phyloP scores from a whole-genome alignment of 306 rosid species.

The Vigna trinervia region DNA sequence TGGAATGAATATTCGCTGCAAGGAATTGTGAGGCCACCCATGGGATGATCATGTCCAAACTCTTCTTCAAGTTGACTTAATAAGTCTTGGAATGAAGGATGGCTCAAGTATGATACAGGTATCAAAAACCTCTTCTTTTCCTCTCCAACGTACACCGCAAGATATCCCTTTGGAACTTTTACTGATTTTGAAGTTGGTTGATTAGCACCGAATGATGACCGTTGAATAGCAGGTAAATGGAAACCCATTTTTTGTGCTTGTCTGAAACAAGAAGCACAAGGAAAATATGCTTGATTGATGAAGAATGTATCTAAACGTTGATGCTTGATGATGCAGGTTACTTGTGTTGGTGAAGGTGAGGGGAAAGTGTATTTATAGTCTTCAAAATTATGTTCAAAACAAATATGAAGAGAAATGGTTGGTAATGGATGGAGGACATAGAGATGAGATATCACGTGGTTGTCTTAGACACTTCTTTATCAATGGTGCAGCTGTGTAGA shows the following conservation, averaged over 20 bases:
- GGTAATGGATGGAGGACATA: background rate
- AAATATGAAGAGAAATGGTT: too few species aligned
- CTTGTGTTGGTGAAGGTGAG: background rate
- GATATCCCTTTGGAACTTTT: background rate
- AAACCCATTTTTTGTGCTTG: background rate
- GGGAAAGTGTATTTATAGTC: background rate
- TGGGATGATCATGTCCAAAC: conserved; percentile 52
- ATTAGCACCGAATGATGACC: background rate
- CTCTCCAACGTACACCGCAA: background rate
- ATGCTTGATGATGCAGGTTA: too few species aligned
- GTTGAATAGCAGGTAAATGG: background rate
- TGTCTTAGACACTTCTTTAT: conserved; percentile 12
- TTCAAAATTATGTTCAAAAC: too few species aligned
- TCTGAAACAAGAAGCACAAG: background rate
- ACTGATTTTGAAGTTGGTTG: background rate
- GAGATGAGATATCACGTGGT: conserved; percentile 41
- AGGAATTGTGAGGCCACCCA: conserved; percentile 46
- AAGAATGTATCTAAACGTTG: background rate
- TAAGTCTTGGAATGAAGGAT: background rate
- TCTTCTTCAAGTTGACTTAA: background rate
- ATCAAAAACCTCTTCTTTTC: background rate
- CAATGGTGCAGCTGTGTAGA: background rate
- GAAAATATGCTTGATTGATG: too few species aligned
- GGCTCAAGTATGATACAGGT: background rate
- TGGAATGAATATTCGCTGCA: conserved; percentile 29